These are phyloP conservation scores for Trametes cubensis DNA, from an alignment of 768 basidiomycete genomes.

Conservation along the genomic window DNA sequence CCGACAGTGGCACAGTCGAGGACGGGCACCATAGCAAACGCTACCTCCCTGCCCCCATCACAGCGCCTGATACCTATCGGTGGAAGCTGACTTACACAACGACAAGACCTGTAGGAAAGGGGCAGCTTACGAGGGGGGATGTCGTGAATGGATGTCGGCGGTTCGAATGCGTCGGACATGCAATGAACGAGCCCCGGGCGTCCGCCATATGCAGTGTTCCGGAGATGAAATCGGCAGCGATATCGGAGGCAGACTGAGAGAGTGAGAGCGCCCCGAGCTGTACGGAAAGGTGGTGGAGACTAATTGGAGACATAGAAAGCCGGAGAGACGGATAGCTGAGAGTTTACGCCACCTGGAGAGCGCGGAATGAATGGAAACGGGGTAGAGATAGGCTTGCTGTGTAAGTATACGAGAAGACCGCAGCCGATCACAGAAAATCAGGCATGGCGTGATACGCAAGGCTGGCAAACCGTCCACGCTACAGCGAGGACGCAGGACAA, in stretches of 20 bases:
- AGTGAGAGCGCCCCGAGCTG: neutral
- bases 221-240: neutral
- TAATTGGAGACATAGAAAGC: neutral
- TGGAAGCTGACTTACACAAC: no score
- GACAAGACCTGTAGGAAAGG: neutral
- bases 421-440: neutral
- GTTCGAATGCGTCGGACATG: neutral
- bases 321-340: neutral
- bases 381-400: neutral
- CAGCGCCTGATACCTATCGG: no score
- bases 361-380: neutral
- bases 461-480: neutral
- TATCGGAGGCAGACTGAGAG: neutral
- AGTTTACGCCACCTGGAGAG: neutral
- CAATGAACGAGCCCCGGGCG: neutral
- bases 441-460: constrained; percentile 14
- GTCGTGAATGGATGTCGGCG: neutral
- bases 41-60: no score
- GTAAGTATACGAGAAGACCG: neutral
- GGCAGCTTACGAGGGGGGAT: neutral
- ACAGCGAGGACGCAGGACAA: neutral
- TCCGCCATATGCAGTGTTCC: neutral
- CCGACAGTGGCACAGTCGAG: no score
- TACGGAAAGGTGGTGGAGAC: neutral
- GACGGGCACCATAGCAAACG: no score